These are phyloP conservation scores for Onygena corvina DNA, from an alignment of 2,329 filamentous ascomycete species.

Conservation along the genomic window DNA sequence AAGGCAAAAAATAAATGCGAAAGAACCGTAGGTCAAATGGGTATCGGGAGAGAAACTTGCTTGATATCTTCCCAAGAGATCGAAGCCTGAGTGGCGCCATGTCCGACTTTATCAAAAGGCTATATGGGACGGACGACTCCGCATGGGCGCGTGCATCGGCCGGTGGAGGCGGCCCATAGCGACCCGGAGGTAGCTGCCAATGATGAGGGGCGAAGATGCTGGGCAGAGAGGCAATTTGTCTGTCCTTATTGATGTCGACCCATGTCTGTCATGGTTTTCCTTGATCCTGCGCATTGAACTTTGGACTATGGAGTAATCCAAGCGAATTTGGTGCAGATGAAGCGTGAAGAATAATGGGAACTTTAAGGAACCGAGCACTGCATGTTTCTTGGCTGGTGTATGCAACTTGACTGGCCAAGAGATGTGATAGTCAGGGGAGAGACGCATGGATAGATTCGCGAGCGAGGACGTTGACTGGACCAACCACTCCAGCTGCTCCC, in stretches of 20 bases:
- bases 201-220: neutral
- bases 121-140: neutral
- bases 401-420: constrained; percentile 3
- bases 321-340: neutral
- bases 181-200: neutral
- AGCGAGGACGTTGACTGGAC: neutral
- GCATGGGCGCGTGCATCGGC: neutral
- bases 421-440: neutral
- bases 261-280: neutral
- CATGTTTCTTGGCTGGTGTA: neutral
- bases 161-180: neutral
- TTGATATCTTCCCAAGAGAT: neutral
- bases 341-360: neutral
- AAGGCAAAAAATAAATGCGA: neutral
- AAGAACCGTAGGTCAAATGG: neutral
- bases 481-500: neutral
- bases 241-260: neutral
- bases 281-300: neutral
- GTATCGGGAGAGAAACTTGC: neutral
- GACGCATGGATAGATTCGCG: neutral
- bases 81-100: neutral
- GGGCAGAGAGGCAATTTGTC: neutral
- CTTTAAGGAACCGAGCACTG: neutral
- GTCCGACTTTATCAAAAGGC: neutral
- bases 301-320: too few relatives aligned